Evolutionary conservation across 2,329 filamentous ascomycete species (phyloP), one percentile per base, ranked within the genome.

Genomic region (Chaetomium sp.): DNA sequence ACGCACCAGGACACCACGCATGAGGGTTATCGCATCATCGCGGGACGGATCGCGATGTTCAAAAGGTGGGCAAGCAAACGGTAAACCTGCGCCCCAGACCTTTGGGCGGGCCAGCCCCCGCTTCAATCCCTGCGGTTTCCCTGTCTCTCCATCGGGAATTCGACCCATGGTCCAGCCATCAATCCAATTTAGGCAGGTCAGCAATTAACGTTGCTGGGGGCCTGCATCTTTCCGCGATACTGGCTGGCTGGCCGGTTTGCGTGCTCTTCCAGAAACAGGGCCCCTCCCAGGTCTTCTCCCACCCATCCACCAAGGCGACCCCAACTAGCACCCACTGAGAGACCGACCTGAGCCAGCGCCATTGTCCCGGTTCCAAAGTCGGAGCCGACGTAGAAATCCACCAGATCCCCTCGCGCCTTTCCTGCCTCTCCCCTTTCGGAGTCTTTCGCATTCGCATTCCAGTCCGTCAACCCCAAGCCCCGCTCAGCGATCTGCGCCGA

Each of bases 161-260:
- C 59, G 65, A 67, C 67, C 69, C 68, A 68, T 67, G 25, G 57
- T 35, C 69, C 65, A 71, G 69, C 69, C 70, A 65, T 72, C 68
- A 69, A 60, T 60, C 72, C 71, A 68, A 70, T 71, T 73, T 73
- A 73, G 72, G 72, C 72, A 73, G 72, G 72, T 73, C 70, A 66
- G 60, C 64, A 61, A 67, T 70, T 63, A 63, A 62, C 55, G 35
- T 59, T 60, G 62, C 68, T 63, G 61, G 71, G 70, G 71, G 68
- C 6, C 67, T 72, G 70, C 70, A 72, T 70, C 68, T 65, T 42
- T 70, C 72, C 66, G 70, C 67, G 66, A 69, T 70, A 60, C 60
- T 65, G 53, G 66, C 49, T 27, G 29, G 56, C 50, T 61, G 45
- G 45, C 45, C n/a, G 49, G 58, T 50, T 61, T 63, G 64, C 67